Base-by-base conservation (phyloP, 2,329 filamentous ascomycete genomes). In the Teratosphaeria viscida region DNA sequence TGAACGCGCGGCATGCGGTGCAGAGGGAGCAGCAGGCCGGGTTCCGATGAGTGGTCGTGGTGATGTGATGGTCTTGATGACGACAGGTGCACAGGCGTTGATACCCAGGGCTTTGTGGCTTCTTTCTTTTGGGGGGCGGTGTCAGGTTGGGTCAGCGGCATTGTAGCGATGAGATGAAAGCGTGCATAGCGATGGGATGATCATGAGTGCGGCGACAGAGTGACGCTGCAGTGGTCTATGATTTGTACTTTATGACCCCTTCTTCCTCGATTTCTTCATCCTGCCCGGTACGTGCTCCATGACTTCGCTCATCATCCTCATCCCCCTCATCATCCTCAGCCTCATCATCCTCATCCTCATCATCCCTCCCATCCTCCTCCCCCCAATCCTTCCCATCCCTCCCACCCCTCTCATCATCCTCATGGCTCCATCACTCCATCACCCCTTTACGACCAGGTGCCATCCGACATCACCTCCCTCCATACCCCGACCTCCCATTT, bases 1-100 rank as follows among this genome's bases (percentile, higher is more conserved):
- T 91, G 43, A 49, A 49, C 11, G 43, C 43, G 2, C n/a, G 43
- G 19, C 43, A 49, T 49, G 43, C 43, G 43, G 43, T n/a, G n/a
- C 29, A 32, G 29, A 19, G 16, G 16, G 8, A 23, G 19, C n/a
- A 49, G 43, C 43, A 49, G 43, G 16, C 16, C n/a, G 43, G 43
- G 43, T 49, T 49, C 11, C 16, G 43, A n/a, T 49, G 29, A 32
- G 37, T 43, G 37, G 7, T 6, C 35, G 5, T 7, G 34, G 34
- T 8, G 34, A 37, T 37, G 34, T 37, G 37, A 43, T 14, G 37
- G 35, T 39, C 16, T 16, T 43, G 7, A 43, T 43, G 37, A 43
- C 4, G 37, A n/a, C 23, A 12, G 37, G 37, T 43, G 37, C 37
- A 14, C 5, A 16, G 37, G 37, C 37, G 37, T 43, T 43, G 37